Percentiles rank a stretch among this genome's conserved stretches.
These are phyloP conservation scores for Penicillium sp. DNA, from an alignment of 2,329 filamentous ascomycete species.

Conservation along the genomic window DNA sequence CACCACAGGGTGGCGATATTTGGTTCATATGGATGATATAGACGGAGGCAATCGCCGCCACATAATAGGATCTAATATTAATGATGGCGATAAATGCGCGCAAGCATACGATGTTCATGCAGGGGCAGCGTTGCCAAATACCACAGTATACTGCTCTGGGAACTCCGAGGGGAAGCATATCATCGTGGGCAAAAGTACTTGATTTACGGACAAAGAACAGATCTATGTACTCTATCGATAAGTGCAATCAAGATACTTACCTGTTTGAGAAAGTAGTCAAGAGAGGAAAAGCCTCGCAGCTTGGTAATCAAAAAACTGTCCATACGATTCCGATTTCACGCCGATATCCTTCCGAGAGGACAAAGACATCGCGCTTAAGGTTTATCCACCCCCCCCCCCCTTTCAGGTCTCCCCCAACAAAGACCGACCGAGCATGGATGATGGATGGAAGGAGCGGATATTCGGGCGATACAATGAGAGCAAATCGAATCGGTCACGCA, in stretches of 20 bases:
- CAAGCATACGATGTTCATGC: conserved; percentile 15
- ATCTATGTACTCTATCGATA: neutral
- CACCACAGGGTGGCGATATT: neutral
- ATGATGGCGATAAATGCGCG: neutral
- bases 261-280: neutral
- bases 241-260: neutral
- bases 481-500: conserved; percentile 20
- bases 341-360: neutral
- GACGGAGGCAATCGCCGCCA: neutral
- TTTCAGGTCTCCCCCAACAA: neutral
- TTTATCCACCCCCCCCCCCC: neutral
- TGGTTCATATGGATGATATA: neutral
- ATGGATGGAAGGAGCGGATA: neutral
- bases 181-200: neutral
- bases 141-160: neutral
- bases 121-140: conserved; percentile 19
- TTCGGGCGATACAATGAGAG: conserved; percentile 14
- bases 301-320: neutral
- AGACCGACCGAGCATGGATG: conserved; percentile 1
- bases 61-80: neutral
- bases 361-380: neutral
- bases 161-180: conserved; percentile 4
- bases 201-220: neutral
- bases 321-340: neutral
- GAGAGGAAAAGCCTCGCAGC: neutral